Base-by-base conservation (phyloP, 2,329 filamentous ascomycete genomes). In the Bipolaris bicolor region DNA sequence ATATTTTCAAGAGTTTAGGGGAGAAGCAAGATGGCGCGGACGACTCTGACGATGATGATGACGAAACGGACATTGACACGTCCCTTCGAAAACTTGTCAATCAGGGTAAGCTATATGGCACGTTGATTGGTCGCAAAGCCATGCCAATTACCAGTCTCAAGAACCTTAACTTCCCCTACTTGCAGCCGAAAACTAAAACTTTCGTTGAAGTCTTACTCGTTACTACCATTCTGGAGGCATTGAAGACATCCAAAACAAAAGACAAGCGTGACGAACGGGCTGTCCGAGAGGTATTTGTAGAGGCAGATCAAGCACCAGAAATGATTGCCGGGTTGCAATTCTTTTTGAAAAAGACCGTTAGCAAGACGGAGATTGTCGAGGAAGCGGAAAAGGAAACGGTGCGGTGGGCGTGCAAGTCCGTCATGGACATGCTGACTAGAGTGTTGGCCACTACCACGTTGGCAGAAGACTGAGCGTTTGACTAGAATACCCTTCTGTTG, bases 151-250 rank as follows among this genome's bases (percentile, higher is more conserved):
- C 81, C 26, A 77, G 84, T 52, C 69, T 88, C 31, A 88, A 90
- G 77, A 87, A 87, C 15, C 83, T 98, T 43, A 92, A 95, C 63
- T 86, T 97, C 51, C 85, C 87, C 0, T 91, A 90, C 64, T 77
- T 97, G 49, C 90, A 92, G 70, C 80, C 86, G 7, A 92, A 90
- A 77, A 91, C 91, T 0, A 87, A 84, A 55, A 85, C 86, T 22
- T 95, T 98, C 71, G 82, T 93, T 44, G 92, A 97, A 75, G 80
- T 95, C 7, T 78, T 97, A 64, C 81, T 98, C 15, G 87, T 95
- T 47, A 90, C 87, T 1, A 77, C 92, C 11, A 85, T 98, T 31
- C 82, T 91, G 44, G 85, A 89, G 65, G 86, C 87, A 15, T 84
- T 87, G 60, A 82, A 83, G 53, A 76, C 78, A 57, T 63, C 64